Evolutionary conservation across 1,284 basidiomycete species (phyloP).

Genomic region (Ustilago bromivora): DNA sequence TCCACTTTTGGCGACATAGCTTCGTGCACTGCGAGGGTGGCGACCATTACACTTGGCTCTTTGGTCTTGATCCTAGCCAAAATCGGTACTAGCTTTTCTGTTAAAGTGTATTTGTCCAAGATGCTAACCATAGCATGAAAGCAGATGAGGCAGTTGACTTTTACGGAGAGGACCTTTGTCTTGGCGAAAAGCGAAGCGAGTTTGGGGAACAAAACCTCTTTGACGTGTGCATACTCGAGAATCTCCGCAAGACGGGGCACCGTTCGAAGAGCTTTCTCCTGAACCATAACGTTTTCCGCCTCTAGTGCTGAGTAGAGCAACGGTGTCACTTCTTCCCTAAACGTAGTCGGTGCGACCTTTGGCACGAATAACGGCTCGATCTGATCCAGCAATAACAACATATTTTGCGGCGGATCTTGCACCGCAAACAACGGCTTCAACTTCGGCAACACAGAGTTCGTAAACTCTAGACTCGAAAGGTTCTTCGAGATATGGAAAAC

Average conservation of each 20-base stretch:
- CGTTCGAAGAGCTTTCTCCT: conserved; percentile 87
- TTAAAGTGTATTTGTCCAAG: conserved; percentile 83
- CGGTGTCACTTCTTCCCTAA: conserved; percentile 92
- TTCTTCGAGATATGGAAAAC: conserved; percentile 90
- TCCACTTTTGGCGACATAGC: conserved; percentile 96
- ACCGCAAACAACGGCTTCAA: conserved; percentile 89
- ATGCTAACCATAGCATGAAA: conserved; percentile 93
- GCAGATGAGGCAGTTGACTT: conserved; percentile 85
- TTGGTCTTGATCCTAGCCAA: conserved; percentile 94
- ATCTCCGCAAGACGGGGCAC: conserved; percentile 91
- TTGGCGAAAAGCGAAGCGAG: conserved; percentile 64
- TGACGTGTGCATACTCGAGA: conserved; percentile 76
- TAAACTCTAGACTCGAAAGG: conserved; percentile 80
- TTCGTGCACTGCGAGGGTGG: conserved; percentile 92
- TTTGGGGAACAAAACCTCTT: conserved; percentile 65
- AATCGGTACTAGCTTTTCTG: conserved; percentile 93
- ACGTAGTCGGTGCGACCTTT: conserved; percentile 87
- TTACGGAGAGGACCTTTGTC: conserved; percentile 74
- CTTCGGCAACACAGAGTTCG: conserved; percentile 82
- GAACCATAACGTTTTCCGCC: conserved; percentile 80
- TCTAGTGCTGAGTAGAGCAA: conserved; percentile 95
- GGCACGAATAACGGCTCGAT: conserved; percentile 81
- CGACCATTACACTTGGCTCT: conserved; percentile 74
- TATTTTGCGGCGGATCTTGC: conserved; percentile 94
- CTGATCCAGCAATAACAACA: conserved; percentile 77